phyloP scores from a whole-genome alignment of 345 rosid species.

The Abelmoschus esculentus region DNA sequence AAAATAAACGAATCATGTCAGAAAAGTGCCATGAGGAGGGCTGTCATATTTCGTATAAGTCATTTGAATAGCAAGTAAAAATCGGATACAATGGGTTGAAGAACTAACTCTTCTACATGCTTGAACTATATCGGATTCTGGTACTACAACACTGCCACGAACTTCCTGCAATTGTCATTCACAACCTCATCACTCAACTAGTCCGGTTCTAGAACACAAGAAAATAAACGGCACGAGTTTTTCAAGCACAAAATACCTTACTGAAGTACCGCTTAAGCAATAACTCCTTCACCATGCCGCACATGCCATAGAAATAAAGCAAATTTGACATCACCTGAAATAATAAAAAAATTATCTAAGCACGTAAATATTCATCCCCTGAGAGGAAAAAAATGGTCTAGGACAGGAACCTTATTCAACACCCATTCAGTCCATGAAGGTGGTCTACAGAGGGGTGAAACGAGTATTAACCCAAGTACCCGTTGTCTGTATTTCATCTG shows the following conservation, averaged over 20 bases:
- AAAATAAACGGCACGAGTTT: neutral
- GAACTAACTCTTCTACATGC: constrained; percentile 75
- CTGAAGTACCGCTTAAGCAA: constrained; percentile 85
- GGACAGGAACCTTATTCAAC: constrained; percentile 58
- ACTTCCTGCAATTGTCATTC: constrained; percentile 51
- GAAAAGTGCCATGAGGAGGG: constrained; percentile 3
- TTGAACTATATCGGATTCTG: constrained; percentile 74
- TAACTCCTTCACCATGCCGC: constrained; percentile 82
- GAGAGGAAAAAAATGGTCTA: constrained; percentile 10
- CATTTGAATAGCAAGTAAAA: neutral
- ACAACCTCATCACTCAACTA: constrained; percentile 14
- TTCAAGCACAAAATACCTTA: constrained; percentile 47
- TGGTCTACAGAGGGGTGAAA: constrained; percentile 86
- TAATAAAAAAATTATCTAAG: constrained; percentile 9
- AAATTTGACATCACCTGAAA: constrained; percentile 75
- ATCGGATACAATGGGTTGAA: neutral
- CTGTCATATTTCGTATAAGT: neutral
- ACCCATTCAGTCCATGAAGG: constrained; percentile 99
- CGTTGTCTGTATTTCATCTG: constrained; percentile 90
- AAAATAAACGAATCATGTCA: constrained; percentile 6
- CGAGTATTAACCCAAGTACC: constrained; percentile 81
- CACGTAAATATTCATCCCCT: neutral
- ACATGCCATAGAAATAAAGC: constrained; percentile 89
- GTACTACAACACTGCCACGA: constrained; percentile 67
- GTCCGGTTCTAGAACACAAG: constrained; percentile 10